A percentile compares a stretch with the other conserved stretches of the same genome.
phyloP scores from a whole-genome alignment of 2,329 filamentous ascomycete species.

The Monilinia polystroma region DNA sequence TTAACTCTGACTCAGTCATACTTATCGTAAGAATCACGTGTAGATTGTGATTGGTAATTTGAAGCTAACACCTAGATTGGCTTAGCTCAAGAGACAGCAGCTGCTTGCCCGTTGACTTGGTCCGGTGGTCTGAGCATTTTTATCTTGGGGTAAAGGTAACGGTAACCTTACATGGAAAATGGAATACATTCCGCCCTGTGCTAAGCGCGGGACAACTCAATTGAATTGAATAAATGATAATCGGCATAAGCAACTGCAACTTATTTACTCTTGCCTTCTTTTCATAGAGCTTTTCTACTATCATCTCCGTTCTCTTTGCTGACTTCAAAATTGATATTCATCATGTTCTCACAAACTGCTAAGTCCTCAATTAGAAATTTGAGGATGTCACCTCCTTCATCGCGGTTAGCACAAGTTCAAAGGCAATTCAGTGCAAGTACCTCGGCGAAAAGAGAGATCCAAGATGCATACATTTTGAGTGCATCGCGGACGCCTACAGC shows the following conservation, averaged over 20 bases:
- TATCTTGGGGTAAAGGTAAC: neutral
- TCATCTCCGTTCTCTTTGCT: neutral
- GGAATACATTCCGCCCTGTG: slow-evolving; percentile 15
- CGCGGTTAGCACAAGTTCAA: slow-evolving; percentile 47
- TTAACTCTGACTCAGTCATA: neutral
- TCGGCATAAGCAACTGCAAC: neutral
- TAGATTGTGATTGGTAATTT: neutral
- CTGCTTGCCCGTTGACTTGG: neutral
- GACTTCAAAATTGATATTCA: slow-evolving; percentile 17
- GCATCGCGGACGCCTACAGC: slow-evolving; percentile 86
- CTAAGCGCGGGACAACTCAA: slow-evolving; percentile 18
- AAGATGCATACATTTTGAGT: slow-evolving; percentile 91
- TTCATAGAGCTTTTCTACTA: neutral
- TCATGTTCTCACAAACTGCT: slow-evolving; percentile 39
- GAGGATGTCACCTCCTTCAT: slow-evolving; percentile 27
- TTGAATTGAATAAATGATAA: slow-evolving; percentile 2
- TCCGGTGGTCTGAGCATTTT: slow-evolving; percentile 8
- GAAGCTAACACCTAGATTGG: neutral
- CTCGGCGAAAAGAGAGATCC: slow-evolving; percentile 61
- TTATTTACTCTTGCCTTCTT: neutral
- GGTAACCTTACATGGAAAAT: no score
- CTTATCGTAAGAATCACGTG: slow-evolving; percentile 7
- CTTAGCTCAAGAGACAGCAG: neutral
- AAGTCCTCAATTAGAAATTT: slow-evolving; percentile 33
- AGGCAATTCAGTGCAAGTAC: slow-evolving; percentile 54